Percentiles rank a stretch among this genome's conserved stretches.
These are phyloP conservation scores for Petunia hybrid DNA, from an alignment of 305 asterid genomes.

Conservation along the genomic window DNA sequence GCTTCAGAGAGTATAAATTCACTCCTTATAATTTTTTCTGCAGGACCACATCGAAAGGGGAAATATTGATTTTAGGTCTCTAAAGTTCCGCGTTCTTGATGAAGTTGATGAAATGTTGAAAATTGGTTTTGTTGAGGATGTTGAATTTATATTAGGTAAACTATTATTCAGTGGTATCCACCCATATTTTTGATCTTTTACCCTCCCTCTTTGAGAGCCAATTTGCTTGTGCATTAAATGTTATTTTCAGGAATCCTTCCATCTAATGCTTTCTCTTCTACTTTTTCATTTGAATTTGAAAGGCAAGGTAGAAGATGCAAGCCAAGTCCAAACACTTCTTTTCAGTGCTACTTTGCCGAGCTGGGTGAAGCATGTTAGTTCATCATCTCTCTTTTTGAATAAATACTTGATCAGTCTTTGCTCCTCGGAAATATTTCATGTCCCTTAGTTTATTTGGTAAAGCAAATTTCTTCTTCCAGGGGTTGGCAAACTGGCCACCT, in stretches of 20 bases:
- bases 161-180: background rate
- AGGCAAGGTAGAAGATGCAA: slow-evolving; percentile 92
- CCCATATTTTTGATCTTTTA: background rate
- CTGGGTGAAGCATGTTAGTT: slow-evolving; percentile 83
- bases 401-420: slow-evolving; percentile 15
- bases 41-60: slow-evolving; percentile 90
- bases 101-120: slow-evolving; percentile 99
- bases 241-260: background rate
- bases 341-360: slow-evolving; percentile 93
- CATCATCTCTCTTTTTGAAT: background rate
- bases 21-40: slow-evolving; percentile 21
- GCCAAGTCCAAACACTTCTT: slow-evolving; percentile 93
- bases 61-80: slow-evolving; percentile 70
- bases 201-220: background rate
- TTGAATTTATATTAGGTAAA: slow-evolving; percentile 78
- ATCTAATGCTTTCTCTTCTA: background rate
- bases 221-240: slow-evolving; percentile 27
- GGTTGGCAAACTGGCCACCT: background rate
- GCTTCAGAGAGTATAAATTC: background rate
- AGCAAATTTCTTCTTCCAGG: background rate
- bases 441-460: slow-evolving; percentile 22
- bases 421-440: slow-evolving; percentile 1
- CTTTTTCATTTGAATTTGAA: slow-evolving; percentile 29
- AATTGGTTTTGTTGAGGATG: slow-evolving; percentile 98
- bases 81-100: slow-evolving; percentile 90